Evolutionary conservation across 352 stramenopile genomes (phyloP), one percentile per base, ranked within the genome.

Genomic region (Bremia lactucae): DNA sequence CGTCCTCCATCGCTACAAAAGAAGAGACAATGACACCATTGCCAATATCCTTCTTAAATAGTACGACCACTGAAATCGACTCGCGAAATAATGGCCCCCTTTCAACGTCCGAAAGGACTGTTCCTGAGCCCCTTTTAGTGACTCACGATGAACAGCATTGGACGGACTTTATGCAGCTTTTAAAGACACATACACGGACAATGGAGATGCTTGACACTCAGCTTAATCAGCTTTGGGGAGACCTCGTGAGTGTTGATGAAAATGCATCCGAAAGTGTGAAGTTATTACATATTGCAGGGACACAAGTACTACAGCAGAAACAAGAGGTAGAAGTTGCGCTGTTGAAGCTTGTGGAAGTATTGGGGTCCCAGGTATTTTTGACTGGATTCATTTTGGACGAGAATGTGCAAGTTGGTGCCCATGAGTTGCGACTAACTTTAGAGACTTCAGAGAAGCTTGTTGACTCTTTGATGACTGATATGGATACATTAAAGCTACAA

Each of bases 271-370:
- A 41, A 21, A 58, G 56, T 34, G 45, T 62, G 24, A n/a, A n/a
- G n/a, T n/a, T n/a, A n/a, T n/a, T n/a, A n/a, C n/a, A n/a, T n/a
- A n/a, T n/a, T n/a, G 39, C 40, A 6, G 51, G 77, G 18, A 52
- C 51, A 20, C 41, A 52, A 25, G 26, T 79, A 14, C 24, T 83
- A 31, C 55, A 62, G 31, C 64, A 74, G 41, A 72, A 77, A 46
- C 63, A 59, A n/a, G 58, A 62, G 37, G 43, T 42, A 6, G 67
- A 71, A 26, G 33, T 47, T n/a, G 49, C 57, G 9, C 49, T 77
- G 33, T 44, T 48, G 8, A 59, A 67, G 14, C 37, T 70, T 9
- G 52, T 55, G 0, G 56, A 70, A 19, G 61, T 66, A 14, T 11
- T 70, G 22, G 50, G 49, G 3, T 67, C 51, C 18, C 33, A 50